Percentiles rank a stretch among this genome's conserved stretches.
These are phyloP conservation scores for Mycena venus DNA, from an alignment of 768 basidiomycete genomes.

Conservation along the genomic window DNA sequence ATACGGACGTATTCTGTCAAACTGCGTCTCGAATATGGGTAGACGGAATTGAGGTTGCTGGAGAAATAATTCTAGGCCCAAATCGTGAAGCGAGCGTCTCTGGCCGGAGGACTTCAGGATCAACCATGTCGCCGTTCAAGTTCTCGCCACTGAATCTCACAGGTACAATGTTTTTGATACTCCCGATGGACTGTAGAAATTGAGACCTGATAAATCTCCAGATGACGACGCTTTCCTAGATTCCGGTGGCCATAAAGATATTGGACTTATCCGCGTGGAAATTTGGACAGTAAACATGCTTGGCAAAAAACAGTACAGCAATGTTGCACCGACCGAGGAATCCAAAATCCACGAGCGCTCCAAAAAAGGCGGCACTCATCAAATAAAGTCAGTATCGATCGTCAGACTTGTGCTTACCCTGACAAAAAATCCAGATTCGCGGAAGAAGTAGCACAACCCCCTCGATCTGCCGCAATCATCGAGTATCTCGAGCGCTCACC, in stretches of 20 bases:
- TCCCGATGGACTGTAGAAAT: not conserved
- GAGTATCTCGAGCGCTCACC: slow-evolving; percentile 24
- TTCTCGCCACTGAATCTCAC: slow-evolving; percentile 27
- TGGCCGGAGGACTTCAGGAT: slow-evolving; percentile 20
- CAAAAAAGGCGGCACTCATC: slow-evolving; percentile 27
- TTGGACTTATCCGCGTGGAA: slow-evolving; percentile 26
- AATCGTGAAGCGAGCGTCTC: slow-evolving; percentile 16
- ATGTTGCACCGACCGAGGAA: not conserved
- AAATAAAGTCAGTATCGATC: slow-evolving; percentile 17
- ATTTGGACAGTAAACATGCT: slow-evolving; percentile 29
- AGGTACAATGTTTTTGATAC: slow-evolving; percentile 1
- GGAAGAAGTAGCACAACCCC: not conserved
- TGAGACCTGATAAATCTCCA: not conserved
- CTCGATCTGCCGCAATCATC: slow-evolving; percentile 20
- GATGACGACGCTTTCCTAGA: slow-evolving; percentile 30
- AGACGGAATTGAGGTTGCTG: slow-evolving; percentile 29
- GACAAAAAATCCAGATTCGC: slow-evolving; percentile 15
- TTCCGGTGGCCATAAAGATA: slow-evolving; percentile 4
- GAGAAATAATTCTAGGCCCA: slow-evolving; percentile 23
- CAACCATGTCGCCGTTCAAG: slow-evolving; percentile 13
- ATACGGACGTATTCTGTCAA: slow-evolving; percentile 30
- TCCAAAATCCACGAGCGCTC: slow-evolving; percentile 30
- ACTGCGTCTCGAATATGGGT: slow-evolving; percentile 27
- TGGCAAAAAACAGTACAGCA: slow-evolving; percentile 6
- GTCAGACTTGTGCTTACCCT: not conserved